Evolutionary conservation across 768 basidiomycete genomes (phyloP), one percentile per base, ranked within the genome.

Genomic region (Suillus hirtellus): DNA sequence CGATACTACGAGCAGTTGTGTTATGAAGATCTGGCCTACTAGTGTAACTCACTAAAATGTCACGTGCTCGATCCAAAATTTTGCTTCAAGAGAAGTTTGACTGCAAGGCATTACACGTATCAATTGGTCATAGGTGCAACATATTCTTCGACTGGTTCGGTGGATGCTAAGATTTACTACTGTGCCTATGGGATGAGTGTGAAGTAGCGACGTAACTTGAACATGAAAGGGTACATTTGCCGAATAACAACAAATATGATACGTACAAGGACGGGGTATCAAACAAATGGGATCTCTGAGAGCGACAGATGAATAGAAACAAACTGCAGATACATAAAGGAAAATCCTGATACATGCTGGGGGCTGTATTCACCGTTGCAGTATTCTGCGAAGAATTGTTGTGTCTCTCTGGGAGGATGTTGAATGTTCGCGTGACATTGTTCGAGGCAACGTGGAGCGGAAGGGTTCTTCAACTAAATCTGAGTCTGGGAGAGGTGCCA

Each of bases 381-480:
- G 82, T 61, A 86, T 65, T 72, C 76, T 84, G 66, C 84, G 82
- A 67, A 86, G 73, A 66, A 81, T 76, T 56, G 78, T 77, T 58
- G 78, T 71, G 65, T 85, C 83, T 68, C 74, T 78, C 34, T 75
- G 74, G 15, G 67, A 56, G 58, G 70, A 69, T 56, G 67, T 74
- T 60, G 73, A 59, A 21, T 76, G 70, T 34, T 75, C 75, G 60
- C 76, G 75, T 31, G 75, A 68, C 40, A 69, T 65, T 43, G 76
- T 70, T 59, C 75, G 72, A 65, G 76, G 70, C 12, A 77, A 42
- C 50, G 27, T 73, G 56, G 76, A 69, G 63, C 66, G 67, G 65
- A 75, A 73, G 35, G 80, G 79, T 65, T 83, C 83, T 38, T 80
- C 77, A 38, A 80, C 75, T 35, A 78, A 70, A n/a, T 73, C 75